These are phyloP conservation scores for Harrya chromipes DNA, from an alignment of 768 basidiomycete genomes.

Conservation along the genomic window DNA sequence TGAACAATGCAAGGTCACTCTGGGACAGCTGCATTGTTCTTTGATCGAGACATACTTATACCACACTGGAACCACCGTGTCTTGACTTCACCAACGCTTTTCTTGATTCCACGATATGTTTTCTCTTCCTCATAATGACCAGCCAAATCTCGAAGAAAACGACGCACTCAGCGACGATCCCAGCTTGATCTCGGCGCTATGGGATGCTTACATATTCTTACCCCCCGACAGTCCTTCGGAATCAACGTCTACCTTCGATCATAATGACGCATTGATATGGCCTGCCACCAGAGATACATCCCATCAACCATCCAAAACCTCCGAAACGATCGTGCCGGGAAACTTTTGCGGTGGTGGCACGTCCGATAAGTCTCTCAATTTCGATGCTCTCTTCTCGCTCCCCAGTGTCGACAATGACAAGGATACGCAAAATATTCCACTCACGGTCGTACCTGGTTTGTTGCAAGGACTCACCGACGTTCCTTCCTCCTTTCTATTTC, in stretches of 20 bases:
- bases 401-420: not conserved
- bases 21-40: conserved; percentile 16
- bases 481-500: not conserved
- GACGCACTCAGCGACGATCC: not conserved
- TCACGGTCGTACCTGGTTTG: conserved; percentile 12
- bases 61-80: not conserved
- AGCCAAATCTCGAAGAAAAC: not conserved
- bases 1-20: conserved; percentile 13
- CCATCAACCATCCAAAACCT: conserved; percentile 1
- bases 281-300: conserved; percentile 3
- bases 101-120: conserved; percentile 10
- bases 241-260: not conserved
- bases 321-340: conserved; percentile 1
- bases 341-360: not conserved
- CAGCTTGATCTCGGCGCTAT: not conserved
- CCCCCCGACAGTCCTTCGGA: not conserved
- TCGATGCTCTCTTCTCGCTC: conserved; percentile 9
- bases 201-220: not conserved
- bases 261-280: not conserved
- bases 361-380: conserved; percentile 9
- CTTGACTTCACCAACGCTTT: not conserved
- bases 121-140: not conserved
- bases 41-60: conserved; percentile 11
- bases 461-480: conserved; percentile 8
- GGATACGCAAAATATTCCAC: conserved; percentile 9